A percentile compares a stretch with the other conserved stretches of the same genome.
These are phyloP conservation scores for Puccinia novopanici DNA, from an alignment of 1,284 basidiomycete genomes.

Conservation along the genomic window DNA sequence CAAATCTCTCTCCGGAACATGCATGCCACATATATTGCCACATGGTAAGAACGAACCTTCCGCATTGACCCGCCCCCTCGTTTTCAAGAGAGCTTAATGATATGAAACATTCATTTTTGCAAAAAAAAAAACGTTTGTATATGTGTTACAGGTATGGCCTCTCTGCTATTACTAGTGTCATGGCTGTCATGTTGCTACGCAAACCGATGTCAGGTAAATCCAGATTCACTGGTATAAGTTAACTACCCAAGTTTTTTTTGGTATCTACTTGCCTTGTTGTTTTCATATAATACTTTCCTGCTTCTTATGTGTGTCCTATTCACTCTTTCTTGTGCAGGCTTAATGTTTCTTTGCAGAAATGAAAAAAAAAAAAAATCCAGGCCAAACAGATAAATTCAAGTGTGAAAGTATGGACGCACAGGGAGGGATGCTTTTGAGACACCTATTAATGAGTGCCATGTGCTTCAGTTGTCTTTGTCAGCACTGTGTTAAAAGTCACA, in stretches of 20 bases:
- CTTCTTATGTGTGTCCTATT: too few species aligned
- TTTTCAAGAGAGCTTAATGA: not conserved
- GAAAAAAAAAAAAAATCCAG: too few species aligned
- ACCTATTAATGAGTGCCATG: too few species aligned
- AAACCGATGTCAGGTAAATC: constrained; percentile 33
- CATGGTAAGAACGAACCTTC: constrained; percentile 68
- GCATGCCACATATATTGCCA: constrained; percentile 91
- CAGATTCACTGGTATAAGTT: constrained; percentile 26
- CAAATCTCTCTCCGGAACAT: constrained; percentile 88
- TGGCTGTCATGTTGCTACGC: constrained; percentile 33
- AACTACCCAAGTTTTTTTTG: not conserved
- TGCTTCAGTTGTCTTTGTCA: too few species aligned
- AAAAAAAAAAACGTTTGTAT: not conserved
- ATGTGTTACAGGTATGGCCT: constrained; percentile 37
- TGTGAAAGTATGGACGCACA: too few species aligned
- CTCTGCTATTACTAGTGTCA: constrained; percentile 41
- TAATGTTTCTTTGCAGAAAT: too few species aligned
- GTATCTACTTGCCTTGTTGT: not conserved
- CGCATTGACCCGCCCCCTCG: not conserved
- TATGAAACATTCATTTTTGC: not conserved
- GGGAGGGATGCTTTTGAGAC: too few species aligned
- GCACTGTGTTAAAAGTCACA: too few species aligned
- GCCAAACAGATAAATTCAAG: too few species aligned
- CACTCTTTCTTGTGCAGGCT: too few species aligned
- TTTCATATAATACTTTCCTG: not conserved